Evolutionary conservation across 2,329 filamentous ascomycete species (phyloP).

Genomic region (Colletotrichum liaoningense): DNA sequence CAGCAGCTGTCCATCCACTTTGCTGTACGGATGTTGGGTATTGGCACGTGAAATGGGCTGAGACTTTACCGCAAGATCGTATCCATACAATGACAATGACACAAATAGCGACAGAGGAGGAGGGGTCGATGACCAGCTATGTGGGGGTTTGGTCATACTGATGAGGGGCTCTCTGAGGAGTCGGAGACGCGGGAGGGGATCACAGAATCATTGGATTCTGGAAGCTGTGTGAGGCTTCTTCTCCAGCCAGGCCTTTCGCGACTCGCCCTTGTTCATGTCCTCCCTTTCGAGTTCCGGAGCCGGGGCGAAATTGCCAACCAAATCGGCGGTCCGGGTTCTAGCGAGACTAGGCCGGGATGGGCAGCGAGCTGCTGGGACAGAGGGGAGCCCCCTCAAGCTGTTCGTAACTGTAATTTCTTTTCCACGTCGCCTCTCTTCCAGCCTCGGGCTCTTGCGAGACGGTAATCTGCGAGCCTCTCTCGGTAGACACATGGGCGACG

Average conservation of each 20-base stretch:
- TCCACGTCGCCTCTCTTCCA: constrained; percentile 12
- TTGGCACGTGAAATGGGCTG: too few species aligned
- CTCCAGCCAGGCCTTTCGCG: neutral
- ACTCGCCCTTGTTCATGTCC: neutral
- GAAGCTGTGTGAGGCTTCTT: constrained; percentile 10
- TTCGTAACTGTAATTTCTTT: constrained; percentile 28
- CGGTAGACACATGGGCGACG: neutral
- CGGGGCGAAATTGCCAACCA: constrained; percentile 26
- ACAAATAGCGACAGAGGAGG: neutral
- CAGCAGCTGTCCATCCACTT: neutral
- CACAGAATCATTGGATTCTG: constrained; percentile 10
- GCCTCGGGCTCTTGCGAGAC: neutral
- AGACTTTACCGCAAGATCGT: neutral
- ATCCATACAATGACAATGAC: neutral
- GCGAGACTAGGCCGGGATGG: constrained; percentile 16
- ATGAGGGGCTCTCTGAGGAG: neutral
- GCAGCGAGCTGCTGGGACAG: constrained; percentile 7
- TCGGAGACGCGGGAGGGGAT: neutral
- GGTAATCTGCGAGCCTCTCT: neutral
- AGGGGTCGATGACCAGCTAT: neutral
- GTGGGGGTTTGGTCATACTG: neutral
- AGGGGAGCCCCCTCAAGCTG: neutral
- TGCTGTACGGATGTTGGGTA: neutral
- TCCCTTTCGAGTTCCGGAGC: neutral
- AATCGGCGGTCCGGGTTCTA: constrained; percentile 26